phyloP scores from a whole-genome alignment of 768 basidiomycete species.

The Neoboletus magnificus region DNA sequence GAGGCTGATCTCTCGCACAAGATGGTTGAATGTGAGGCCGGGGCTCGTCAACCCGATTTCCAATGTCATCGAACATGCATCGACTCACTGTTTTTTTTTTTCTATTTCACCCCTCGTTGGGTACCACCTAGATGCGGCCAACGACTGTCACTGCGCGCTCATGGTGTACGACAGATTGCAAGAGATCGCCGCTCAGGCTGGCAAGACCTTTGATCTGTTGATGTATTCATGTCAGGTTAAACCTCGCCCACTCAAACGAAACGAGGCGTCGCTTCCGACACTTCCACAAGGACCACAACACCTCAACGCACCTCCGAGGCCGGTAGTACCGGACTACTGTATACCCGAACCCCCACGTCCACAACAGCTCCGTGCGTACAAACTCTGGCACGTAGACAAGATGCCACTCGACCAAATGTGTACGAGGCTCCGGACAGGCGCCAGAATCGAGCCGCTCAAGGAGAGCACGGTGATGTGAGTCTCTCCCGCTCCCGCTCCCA shows the following conservation, averaged over 20 bases:
- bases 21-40: slow-evolving; percentile 38
- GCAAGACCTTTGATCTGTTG: slow-evolving; percentile 15
- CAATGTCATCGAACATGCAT: background rate
- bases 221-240: slow-evolving; percentile 30
- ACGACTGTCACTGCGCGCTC: slow-evolving; percentile 48
- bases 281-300: background rate
- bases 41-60: background rate
- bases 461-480: slow-evolving; percentile 48
- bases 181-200: slow-evolving; percentile 26
- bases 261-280: background rate
- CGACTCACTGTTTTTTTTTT: background rate
- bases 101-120: background rate
- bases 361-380: slow-evolving; percentile 44
- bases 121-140: slow-evolving; percentile 44
- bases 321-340: slow-evolving; percentile 20
- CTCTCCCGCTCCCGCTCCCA: too few species aligned
- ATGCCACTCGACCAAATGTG: slow-evolving; percentile 40
- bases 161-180: slow-evolving; percentile 41
- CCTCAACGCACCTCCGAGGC: background rate
- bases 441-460: slow-evolving; percentile 38
- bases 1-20: slow-evolving; percentile 34
- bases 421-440: slow-evolving; percentile 31
- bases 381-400: slow-evolving; percentile 39
- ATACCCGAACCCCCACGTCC: slow-evolving; percentile 30
- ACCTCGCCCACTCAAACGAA: slow-evolving; percentile 4